Conservation (phyloP, 495 filamentous ascomycete species). For the Podospora didyma region DNA sequence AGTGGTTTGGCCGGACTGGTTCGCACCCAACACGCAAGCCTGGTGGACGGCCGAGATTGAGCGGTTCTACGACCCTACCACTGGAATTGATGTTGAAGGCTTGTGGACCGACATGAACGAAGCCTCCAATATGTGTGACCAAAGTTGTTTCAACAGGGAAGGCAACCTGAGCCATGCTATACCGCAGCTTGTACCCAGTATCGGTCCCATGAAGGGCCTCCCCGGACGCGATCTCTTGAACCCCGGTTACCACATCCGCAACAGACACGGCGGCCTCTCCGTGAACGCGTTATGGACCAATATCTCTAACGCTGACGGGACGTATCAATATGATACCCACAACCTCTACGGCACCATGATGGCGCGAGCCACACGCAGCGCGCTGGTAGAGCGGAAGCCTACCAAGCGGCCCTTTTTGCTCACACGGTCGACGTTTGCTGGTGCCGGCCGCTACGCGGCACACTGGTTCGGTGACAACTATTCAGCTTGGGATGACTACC, state of each 20-base stretch:
- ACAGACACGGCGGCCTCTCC: conserved; percentile 60
- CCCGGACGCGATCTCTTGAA: conserved; percentile 61
- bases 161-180: background rate
- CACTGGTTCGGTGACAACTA: conserved; percentile 91
- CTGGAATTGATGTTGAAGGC: conserved; percentile 76
- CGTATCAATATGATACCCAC: conserved; percentile 73
- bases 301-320: conserved; percentile 66
- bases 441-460: conserved; percentile 68
- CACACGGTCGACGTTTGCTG: conserved; percentile 48
- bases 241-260: conserved; percentile 70
- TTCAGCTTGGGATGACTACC: conserved; percentile 70
- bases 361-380: conserved; percentile 57
- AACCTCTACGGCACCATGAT: conserved; percentile 89
- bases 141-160: background rate
- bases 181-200: background rate
- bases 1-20: conserved; percentile 84
- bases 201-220: conserved; percentile 43
- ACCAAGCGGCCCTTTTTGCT: conserved; percentile 69
- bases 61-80: conserved; percentile 59
- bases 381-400: conserved; percentile 65
- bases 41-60: conserved; percentile 77
- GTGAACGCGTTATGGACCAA: conserved; percentile 71
- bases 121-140: conserved; percentile 26
- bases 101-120: conserved; percentile 85
- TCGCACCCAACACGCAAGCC: conserved; percentile 56